Conservation (phyloP, 1,139 yeast species). For the Kurtzmaniella natalensis region DNA sequence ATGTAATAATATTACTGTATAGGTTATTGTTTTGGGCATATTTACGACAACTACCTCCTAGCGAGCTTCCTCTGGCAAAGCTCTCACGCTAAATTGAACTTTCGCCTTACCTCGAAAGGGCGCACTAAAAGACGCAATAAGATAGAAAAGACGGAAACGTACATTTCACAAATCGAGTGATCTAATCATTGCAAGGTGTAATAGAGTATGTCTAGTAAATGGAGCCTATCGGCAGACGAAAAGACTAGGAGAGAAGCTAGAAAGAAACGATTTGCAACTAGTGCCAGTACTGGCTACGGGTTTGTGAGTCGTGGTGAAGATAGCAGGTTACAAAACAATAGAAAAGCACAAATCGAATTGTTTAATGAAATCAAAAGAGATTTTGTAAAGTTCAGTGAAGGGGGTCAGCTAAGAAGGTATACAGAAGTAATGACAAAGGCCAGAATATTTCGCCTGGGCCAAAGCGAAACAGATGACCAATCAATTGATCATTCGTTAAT, state of each 20-base stretch:
- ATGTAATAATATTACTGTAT: too few relatives aligned
- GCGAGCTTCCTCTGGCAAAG: too few relatives aligned
- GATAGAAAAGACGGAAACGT: too few relatives aligned
- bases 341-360: constrained; percentile 31
- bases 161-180: too few relatives aligned
- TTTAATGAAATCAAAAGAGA: constrained; percentile 31
- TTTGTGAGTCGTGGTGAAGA: constrained; percentile 60
- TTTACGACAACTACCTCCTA: too few relatives aligned
- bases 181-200: too few relatives aligned
- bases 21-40: too few relatives aligned
- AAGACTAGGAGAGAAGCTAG: neutral
- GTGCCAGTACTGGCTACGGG: constrained; percentile 30
- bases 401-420: neutral
- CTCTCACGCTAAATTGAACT: too few relatives aligned
- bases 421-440: neutral
- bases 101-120: too few relatives aligned
- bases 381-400: constrained; percentile 26
- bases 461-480: neutral
- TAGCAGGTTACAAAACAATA: constrained; percentile 41
- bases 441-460: constrained; percentile 1
- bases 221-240: neutral
- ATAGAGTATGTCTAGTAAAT: too few relatives aligned
- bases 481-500: constrained; percentile 11
- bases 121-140: too few relatives aligned
- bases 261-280: constrained; percentile 3